Evolutionary conservation across 1,284 basidiomycete species (phyloP).

Genomic region (Fomitopsis schrenkii): DNA sequence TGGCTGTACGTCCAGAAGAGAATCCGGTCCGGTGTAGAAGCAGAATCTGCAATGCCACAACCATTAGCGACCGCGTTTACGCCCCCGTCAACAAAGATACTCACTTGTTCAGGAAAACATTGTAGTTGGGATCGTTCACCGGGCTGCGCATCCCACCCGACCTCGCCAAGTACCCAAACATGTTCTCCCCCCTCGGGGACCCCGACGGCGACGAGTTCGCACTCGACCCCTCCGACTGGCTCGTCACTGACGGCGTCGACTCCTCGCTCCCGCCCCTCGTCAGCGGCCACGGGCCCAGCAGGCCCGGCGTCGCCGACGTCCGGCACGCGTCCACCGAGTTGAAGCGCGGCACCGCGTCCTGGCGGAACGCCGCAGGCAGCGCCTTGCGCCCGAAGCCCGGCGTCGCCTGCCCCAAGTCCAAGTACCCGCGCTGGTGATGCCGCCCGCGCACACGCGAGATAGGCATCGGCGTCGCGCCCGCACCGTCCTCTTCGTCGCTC

Average conservation of each 20-base stretch:
- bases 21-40: constrained; percentile 62
- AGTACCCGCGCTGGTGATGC: constrained; percentile 27
- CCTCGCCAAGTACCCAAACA: constrained; percentile 5
- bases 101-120: constrained; percentile 60
- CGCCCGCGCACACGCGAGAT: constrained; percentile 15
- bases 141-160: constrained; percentile 10
- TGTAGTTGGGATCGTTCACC: constrained; percentile 38
- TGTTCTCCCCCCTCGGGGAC: constrained; percentile 13
- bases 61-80: not conserved
- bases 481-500: constrained; percentile 19
- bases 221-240: constrained; percentile 25
- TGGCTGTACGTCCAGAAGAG: constrained; percentile 26
- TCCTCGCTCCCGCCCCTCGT: constrained; percentile 42
- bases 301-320: not conserved
- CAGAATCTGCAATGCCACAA: constrained; percentile 51
- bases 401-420: constrained; percentile 19
- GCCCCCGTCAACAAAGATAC: constrained; percentile 20
- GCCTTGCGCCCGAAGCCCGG: constrained; percentile 11
- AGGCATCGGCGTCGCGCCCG: constrained; percentile 11
- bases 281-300: constrained; percentile 15
- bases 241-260: constrained; percentile 52
- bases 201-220: constrained; percentile 31
- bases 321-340: constrained; percentile 16
- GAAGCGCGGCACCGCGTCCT: constrained; percentile 10
- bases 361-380: constrained; percentile 21